These are phyloP conservation scores for Termitomyces sp. DNA, from an alignment of 768 basidiomycete genomes.

Conservation along the genomic window DNA sequence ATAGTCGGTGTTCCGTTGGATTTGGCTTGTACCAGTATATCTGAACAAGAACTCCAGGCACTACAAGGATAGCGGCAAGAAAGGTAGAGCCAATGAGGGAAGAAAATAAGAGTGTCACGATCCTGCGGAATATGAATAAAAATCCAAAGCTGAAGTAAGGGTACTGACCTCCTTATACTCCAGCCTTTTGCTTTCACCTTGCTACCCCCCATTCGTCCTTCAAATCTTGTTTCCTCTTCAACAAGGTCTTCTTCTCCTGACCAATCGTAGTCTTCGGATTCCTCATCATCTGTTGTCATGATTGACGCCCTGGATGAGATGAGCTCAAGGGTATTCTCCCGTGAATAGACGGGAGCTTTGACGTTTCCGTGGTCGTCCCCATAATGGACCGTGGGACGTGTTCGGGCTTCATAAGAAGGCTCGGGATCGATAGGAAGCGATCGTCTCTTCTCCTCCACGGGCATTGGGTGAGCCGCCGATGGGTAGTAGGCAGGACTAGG, in stretches of 20 bases:
- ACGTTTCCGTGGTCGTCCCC: constrained; percentile 30
- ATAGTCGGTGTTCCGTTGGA: constrained; percentile 48
- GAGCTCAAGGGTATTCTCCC: constrained; percentile 23
- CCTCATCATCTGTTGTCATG: constrained; percentile 50
- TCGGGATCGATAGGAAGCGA: constrained; percentile 17
- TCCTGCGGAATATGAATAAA: constrained; percentile 25
- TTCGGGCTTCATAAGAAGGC: constrained; percentile 11
- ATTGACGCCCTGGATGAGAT: constrained; percentile 34
- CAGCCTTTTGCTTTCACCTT: constrained; percentile 38
- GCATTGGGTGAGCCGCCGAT: constrained; percentile 12
- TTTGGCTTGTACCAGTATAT: constrained; percentile 67
- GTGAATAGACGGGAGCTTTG: constrained; percentile 20
- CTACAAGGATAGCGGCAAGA: constrained; percentile 53
- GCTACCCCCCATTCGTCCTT: constrained; percentile 48
- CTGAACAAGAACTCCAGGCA: constrained; percentile 58
- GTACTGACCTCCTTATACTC: constrained; percentile 46
- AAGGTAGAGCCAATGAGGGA: constrained; percentile 69
- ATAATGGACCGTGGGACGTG: constrained; percentile 48
- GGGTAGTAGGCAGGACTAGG: constrained; percentile 23
- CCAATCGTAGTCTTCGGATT: constrained; percentile 67
- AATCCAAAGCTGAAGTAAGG: neutral
- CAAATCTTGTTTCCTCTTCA: constrained; percentile 64
- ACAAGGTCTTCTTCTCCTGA: constrained; percentile 72
- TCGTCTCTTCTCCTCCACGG: constrained; percentile 13
- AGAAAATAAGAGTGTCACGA: constrained; percentile 59